A percentile compares a stretch with the other conserved stretches of the same genome.
phyloP scores from a whole-genome alignment of 2,329 filamentous ascomycete species.

The Trichoderma sp. region DNA sequence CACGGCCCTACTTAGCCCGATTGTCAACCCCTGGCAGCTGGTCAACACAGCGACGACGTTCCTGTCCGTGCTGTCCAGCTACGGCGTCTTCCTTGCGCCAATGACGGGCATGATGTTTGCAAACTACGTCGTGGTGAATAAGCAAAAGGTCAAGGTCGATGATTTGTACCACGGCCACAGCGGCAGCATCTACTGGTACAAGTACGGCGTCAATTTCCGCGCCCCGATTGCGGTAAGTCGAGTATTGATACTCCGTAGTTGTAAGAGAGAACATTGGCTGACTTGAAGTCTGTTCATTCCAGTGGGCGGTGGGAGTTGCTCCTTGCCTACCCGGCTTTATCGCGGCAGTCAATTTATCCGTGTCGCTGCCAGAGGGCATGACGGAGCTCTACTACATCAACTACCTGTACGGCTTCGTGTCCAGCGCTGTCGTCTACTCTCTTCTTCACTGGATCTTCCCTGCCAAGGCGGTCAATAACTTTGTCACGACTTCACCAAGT shows the following conservation, averaged over 20 bases:
- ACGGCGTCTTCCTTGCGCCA: constrained; percentile 38
- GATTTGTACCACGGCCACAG: constrained; percentile 33
- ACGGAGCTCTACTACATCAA: constrained; percentile 40
- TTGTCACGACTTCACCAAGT: constrained; percentile 27
- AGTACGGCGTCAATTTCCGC: constrained; percentile 39
- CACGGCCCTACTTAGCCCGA: constrained; percentile 34
- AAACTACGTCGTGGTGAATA: constrained; percentile 34
- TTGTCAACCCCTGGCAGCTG: constrained; percentile 39
- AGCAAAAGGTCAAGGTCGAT: constrained; percentile 35
- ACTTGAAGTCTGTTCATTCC: not conserved
- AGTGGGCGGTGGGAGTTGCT: constrained; percentile 40
- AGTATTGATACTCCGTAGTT: not conserved
- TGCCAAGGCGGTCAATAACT: constrained; percentile 27
- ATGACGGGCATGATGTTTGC: constrained; percentile 41
- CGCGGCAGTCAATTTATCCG: constrained; percentile 35
- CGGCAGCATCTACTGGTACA: constrained; percentile 40
- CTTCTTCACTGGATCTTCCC: constrained; percentile 34
- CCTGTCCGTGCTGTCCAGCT: constrained; percentile 36
- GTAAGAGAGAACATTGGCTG: not conserved
- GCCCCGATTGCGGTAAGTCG: constrained; percentile 38
- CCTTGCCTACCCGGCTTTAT: constrained; percentile 44
- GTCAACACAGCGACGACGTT: constrained; percentile 38
- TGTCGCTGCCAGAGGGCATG: constrained; percentile 35
- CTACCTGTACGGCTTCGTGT: constrained; percentile 38
- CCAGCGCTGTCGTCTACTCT: constrained; percentile 33